These are phyloP conservation scores for Metschnikowia borealis DNA, from an alignment of 805 yeast genomes.

Conservation along the genomic window DNA sequence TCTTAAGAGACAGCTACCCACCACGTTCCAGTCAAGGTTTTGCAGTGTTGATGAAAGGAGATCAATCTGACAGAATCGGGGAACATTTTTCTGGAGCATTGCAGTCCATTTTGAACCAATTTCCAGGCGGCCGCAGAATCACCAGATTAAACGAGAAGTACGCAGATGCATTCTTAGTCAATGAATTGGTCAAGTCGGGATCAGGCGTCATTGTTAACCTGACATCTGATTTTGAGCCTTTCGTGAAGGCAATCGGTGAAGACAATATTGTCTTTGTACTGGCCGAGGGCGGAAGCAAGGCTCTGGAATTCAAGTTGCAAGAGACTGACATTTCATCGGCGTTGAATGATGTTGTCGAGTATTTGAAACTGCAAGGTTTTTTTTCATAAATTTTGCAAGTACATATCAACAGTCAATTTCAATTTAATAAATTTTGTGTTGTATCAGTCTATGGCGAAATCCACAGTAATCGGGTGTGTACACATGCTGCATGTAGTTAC, in stretches of 20 bases:
- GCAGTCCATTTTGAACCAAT: slow-evolving; percentile 87
- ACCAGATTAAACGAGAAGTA: slow-evolving; percentile 43
- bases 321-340: slow-evolving; percentile 29
- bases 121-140: slow-evolving; percentile 77
- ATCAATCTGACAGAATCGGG: slow-evolving; percentile 37
- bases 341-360: slow-evolving; percentile 66
- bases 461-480: background rate
- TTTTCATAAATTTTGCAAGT: background rate
- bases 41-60: slow-evolving; percentile 57
- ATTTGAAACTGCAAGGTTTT: slow-evolving; percentile 79
- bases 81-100: slow-evolving; percentile 69
- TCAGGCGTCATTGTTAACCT: slow-evolving; percentile 67
- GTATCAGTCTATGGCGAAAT: background rate
- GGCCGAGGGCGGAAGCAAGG: slow-evolving; percentile 15
- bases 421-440: background rate
- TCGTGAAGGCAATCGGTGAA: slow-evolving; percentile 37
- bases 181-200: slow-evolving; percentile 84
- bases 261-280: slow-evolving; percentile 54
- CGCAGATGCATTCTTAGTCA: slow-evolving; percentile 59
- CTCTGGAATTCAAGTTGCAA: slow-evolving; percentile 11
- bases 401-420: background rate
- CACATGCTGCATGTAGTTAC: background rate
- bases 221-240: slow-evolving; percentile 43
- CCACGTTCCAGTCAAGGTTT: slow-evolving; percentile 90
- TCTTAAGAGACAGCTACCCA: slow-evolving; percentile 87